Evolutionary conservation across 306 rosid species (phyloP), one percentile per base, ranked within the genome.

Genomic region (Castanea mollissima): DNA sequence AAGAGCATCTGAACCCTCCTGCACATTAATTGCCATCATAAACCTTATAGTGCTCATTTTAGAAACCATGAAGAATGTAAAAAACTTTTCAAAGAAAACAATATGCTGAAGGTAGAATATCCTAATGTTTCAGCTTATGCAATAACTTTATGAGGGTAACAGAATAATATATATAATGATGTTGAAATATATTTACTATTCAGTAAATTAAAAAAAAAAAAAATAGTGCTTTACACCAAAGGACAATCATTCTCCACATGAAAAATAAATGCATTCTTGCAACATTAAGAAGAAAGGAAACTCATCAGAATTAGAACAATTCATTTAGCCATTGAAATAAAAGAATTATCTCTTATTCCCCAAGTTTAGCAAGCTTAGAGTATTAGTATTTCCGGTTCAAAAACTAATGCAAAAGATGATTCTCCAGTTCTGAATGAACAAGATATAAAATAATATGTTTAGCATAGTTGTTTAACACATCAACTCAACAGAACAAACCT

Each of bases 1-100:
- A 90, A 88, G 73, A 75, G 82, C 86, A 83, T 79, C 92, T 59
- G 91, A 79, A 34, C 84, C 84, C 76, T 90, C 97, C 98, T 94
- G 86, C 85, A 88, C 71, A 58, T 71, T 14, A 77, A 77, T 73
- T 59, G 27, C 74, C 74, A 77, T 73, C 65, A 73, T 41, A 23
- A 78, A 78, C 52, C 46, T 46, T 73, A 44, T n/a, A 64, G 10
- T 46, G 72, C 76, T 21, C 38, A 44, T 38, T 64, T 34, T 23
- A 21, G 75, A 71, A 71, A 71, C 21, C 59, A 13, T 23, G 25
- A 11, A 38, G 74, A 44, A 11, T 18, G 55, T 15, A 13, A 25
- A 67, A 32, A 9, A 67, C 25, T 4, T 49, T 71, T 71, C 58
- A 49, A 49, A 46, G 38, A 49, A 25, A 44, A 21, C 54, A 56